Evolutionary conservation across 768 basidiomycete species (phyloP).

Genomic region (Tricholoma flavovirens): DNA sequence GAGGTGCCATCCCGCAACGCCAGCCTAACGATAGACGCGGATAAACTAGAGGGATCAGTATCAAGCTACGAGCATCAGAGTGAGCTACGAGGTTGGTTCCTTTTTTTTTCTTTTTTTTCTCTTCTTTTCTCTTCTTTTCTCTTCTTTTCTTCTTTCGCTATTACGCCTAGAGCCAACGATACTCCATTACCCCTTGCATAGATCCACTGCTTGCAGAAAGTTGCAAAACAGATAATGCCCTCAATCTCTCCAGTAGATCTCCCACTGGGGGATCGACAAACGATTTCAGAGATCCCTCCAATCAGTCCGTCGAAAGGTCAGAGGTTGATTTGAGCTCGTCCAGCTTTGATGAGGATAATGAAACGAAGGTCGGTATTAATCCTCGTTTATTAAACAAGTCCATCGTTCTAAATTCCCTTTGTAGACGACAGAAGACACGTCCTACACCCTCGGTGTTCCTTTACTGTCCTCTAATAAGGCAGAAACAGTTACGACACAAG

Average conservation of each 20-base stretch:
- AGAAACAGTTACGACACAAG: neutral
- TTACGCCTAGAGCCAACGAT: neutral
- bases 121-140: too few species aligned
- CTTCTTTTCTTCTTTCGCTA: too few species aligned
- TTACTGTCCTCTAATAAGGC: neutral
- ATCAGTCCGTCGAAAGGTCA: slow-evolving; percentile 16
- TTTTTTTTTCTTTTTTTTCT: too few species aligned
- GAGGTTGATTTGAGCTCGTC: neutral
- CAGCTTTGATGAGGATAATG: neutral
- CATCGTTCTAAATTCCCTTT: neutral
- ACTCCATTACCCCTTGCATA: neutral
- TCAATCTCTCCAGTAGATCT: neutral
- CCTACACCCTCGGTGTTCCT: neutral
- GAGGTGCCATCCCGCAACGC: slow-evolving; percentile 32
- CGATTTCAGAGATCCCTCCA: slow-evolving; percentile 22
- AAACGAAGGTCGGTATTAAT: neutral
- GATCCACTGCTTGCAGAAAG: neutral
- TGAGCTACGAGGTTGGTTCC: slow-evolving; percentile 13
- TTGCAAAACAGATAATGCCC: neutral
- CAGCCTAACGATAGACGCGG: slow-evolving; percentile 3
- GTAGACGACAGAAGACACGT: neutral
- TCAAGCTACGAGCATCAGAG: slow-evolving; percentile 26
- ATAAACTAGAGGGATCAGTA: slow-evolving; percentile 23
- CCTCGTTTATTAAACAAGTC: neutral
- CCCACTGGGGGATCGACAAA: neutral